A percentile compares a stretch with the other conserved stretches of the same genome.
Evolutionary conservation across 2,329 filamentous ascomycete genomes (phyloP).

Genomic region (Neonectria sp.): DNA sequence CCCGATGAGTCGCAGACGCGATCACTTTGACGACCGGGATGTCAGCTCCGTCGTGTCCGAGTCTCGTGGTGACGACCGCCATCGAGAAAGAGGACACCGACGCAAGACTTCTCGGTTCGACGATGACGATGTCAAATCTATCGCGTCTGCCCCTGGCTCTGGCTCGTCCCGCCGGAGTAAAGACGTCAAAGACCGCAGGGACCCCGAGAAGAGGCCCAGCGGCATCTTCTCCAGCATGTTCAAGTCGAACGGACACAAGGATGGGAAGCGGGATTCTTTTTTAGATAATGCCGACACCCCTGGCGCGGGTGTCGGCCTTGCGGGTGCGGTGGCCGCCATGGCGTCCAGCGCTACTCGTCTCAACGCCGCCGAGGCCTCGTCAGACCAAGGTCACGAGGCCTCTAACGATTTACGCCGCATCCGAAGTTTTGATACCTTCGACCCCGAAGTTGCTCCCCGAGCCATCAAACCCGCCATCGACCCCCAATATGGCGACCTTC

Average conservation of each 20-base stretch:
- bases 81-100: conserved; percentile 53
- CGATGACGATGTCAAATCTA: conserved; percentile 64
- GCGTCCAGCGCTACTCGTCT: conserved; percentile 58
- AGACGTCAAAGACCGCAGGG: conserved; percentile 46
- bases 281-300: conserved; percentile 80
- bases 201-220: conserved; percentile 57
- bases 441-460: conserved; percentile 72
- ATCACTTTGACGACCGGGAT: conserved; percentile 62
- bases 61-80: conserved; percentile 52
- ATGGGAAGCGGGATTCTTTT: conserved; percentile 71
- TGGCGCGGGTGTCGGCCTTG: conserved; percentile 78
- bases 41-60: conserved; percentile 66
- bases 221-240: conserved; percentile 66
- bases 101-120: conserved; percentile 57
- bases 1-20: conserved; percentile 56
- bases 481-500: conserved; percentile 75
- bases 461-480: conserved; percentile 77
- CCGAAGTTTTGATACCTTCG: conserved; percentile 58
- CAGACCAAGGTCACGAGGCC: conserved; percentile 55
- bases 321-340: conserved; percentile 63
- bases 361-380: conserved; percentile 62
- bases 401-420: conserved; percentile 42
- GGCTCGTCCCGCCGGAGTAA: conserved; percentile 54
- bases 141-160: conserved; percentile 55
- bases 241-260: conserved; percentile 59